Evolutionary conservation across 371 early-diverging fungal species (phyloP).

Genomic region (Mucor sp.): DNA sequence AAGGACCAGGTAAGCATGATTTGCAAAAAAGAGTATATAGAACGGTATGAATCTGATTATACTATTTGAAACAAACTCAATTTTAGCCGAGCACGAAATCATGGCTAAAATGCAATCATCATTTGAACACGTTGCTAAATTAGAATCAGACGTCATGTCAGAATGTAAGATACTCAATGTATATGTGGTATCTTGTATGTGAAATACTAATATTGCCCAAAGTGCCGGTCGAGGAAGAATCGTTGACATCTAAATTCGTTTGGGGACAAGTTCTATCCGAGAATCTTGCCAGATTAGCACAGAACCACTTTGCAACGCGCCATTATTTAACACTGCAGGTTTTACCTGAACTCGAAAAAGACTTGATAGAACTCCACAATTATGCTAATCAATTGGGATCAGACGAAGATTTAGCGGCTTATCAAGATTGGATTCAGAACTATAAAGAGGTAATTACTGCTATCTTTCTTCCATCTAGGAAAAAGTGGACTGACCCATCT

Average conservation of each 20-base stretch:
- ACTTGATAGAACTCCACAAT: slow-evolving; percentile 45
- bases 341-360: slow-evolving; percentile 61
- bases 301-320: slow-evolving; percentile 71
- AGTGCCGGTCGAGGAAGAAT: slow-evolving; percentile 56
- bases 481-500: not conserved
- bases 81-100: slow-evolving; percentile 49
- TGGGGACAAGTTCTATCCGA: slow-evolving; percentile 74
- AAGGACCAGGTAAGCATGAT: slow-evolving; percentile 21
- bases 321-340: slow-evolving; percentile 69
- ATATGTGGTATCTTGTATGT: too few relatives aligned
- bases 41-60: not conserved
- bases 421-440: slow-evolving; percentile 38
- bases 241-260: slow-evolving; percentile 64
- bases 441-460: slow-evolving; percentile 37
- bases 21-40: not conserved
- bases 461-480: not conserved
- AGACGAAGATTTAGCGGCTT: slow-evolving; percentile 20
- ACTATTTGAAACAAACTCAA: not conserved
- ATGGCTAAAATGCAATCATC: slow-evolving; percentile 50
- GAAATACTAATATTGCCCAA: too few relatives aligned
- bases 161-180: slow-evolving; percentile 41
- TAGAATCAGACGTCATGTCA: slow-evolving; percentile 67
- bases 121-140: slow-evolving; percentile 56
- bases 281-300: slow-evolving; percentile 63
- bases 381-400: slow-evolving; percentile 28